Percentiles rank a stretch among this genome's conserved stretches.
Conservation (phyloP, 2,329 filamentous ascomycete species). For the Pseudopithomyces chartarum region DNA sequence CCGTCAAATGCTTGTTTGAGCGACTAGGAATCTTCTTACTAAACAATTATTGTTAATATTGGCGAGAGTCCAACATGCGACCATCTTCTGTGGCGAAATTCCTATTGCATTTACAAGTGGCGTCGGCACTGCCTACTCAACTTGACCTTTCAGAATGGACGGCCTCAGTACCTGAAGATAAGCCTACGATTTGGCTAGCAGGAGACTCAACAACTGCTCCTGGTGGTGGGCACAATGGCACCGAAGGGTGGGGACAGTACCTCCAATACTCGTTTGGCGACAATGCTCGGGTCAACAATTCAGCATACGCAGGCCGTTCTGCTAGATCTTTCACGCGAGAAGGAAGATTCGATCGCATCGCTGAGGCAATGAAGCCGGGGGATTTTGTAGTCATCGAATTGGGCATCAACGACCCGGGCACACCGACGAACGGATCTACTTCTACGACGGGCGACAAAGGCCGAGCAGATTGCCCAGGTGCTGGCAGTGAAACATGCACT, state of each 20-base stretch:
- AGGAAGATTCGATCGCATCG: slow-evolving; percentile 64
- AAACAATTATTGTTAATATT: no score
- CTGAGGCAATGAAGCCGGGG: slow-evolving; percentile 55
- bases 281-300: slow-evolving; percentile 58
- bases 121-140: background rate
- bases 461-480: slow-evolving; percentile 61
- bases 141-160: background rate
- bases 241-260: slow-evolving; percentile 62
- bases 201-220: slow-evolving; percentile 65
- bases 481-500: slow-evolving; percentile 57
- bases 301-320: slow-evolving; percentile 67
- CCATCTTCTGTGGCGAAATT: background rate
- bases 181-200: slow-evolving; percentile 46
- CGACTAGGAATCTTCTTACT: no score
- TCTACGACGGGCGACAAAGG: slow-evolving; percentile 61
- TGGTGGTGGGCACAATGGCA: slow-evolving; percentile 46
- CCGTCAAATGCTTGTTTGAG: background rate
- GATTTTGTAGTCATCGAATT: slow-evolving; percentile 72
- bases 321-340: slow-evolving; percentile 69
- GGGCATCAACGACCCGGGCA: slow-evolving; percentile 65
- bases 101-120: background rate
- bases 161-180: background rate
- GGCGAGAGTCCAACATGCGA: background rate
- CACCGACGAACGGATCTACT: slow-evolving; percentile 54
- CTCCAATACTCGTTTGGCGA: slow-evolving; percentile 57